phyloP scores from a whole-genome alignment of 805 yeast genomes.

The Ogataea pignaliae region DNA sequence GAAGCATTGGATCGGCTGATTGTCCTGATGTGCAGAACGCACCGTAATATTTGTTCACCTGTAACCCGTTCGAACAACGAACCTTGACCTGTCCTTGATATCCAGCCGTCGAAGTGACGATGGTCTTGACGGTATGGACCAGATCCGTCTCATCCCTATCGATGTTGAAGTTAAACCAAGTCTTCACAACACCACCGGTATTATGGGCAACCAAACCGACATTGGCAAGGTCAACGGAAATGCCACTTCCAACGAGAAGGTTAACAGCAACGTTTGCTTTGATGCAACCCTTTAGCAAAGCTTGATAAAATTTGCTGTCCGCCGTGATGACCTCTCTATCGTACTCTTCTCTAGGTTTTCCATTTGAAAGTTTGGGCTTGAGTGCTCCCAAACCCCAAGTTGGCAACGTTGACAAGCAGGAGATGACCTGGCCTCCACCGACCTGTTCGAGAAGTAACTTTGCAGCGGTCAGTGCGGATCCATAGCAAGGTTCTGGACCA shows the following conservation, averaged over 20 bases:
- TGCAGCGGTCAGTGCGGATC: conserved; percentile 74
- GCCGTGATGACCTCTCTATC: conserved; percentile 51
- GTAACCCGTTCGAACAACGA: conserved; percentile 84
- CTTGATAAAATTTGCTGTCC: conserved; percentile 56
- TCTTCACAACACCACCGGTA: conserved; percentile 67
- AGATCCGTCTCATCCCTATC: conserved; percentile 65
- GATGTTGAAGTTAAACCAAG: conserved; percentile 63
- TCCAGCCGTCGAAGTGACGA: conserved; percentile 52
- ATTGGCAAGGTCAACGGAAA: conserved; percentile 66
- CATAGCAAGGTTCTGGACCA: conserved; percentile 63
- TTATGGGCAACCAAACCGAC: conserved; percentile 56
- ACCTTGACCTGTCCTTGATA: conserved; percentile 80
- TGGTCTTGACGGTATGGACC: conserved; percentile 52
- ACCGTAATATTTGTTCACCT: conserved; percentile 72
- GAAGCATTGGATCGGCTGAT: conserved; percentile 62
- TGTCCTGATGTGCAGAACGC: conserved; percentile 38
- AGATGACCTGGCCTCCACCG: conserved; percentile 84
- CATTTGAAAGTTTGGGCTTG: conserved; percentile 34
- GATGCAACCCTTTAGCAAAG: conserved; percentile 53
- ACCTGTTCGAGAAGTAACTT: conserved; percentile 50
- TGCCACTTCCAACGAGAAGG: conserved; percentile 61
- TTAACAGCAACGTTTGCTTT: conserved; percentile 68
- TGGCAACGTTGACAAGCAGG: conserved; percentile 66
- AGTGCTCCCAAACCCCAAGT: conserved; percentile 76
- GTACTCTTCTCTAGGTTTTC: conserved; percentile 35